Percentiles rank a stretch among this genome's conserved stretches.
phyloP scores from a whole-genome alignment of 176 grass and related monocot species.

The Alloteropsis semialata region DNA sequence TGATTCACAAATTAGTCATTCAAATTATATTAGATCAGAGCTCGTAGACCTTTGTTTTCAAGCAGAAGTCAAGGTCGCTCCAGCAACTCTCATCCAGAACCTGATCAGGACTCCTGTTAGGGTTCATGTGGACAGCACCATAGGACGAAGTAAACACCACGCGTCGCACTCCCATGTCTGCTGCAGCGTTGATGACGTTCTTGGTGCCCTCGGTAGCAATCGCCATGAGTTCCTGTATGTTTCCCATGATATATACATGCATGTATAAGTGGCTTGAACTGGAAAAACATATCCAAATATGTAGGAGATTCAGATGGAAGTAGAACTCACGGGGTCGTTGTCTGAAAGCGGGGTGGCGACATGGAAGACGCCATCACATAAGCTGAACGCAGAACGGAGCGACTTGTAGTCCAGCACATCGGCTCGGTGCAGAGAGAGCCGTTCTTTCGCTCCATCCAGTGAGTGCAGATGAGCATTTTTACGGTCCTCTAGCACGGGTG shows the following conservation, averaged over 20 bases:
- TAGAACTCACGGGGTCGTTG: neutral
- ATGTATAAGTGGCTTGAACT: no score
- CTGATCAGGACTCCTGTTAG: conserved; percentile 15
- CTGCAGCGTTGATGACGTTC: conserved; percentile 12
- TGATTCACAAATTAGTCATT: neutral
- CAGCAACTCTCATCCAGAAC: conserved; percentile 29
- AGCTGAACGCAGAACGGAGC: conserved; percentile 14
- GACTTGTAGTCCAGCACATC: conserved; percentile 43
- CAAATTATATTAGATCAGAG: neutral
- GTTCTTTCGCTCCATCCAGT: conserved; percentile 36
- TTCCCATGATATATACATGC: neutral
- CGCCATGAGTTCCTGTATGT: neutral
- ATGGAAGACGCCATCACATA: conserved; percentile 60
- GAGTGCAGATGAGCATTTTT: conserved; percentile 48
- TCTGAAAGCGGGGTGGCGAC: conserved; percentile 41
- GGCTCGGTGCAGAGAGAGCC: conserved; percentile 36
- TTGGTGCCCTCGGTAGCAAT: neutral
- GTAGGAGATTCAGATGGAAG: neutral
- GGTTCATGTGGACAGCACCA: conserved; percentile 27
- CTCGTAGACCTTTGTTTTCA: neutral
- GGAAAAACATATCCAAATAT: no score
- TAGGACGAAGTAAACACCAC: conserved; percentile 30
- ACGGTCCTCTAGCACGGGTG: conserved; percentile 26
- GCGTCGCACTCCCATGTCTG: neutral
- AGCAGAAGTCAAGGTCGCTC: conserved; percentile 26